Conservation (phyloP, 768 basidiomycete genomes). For the Pilatotrama ljubarskyi region DNA sequence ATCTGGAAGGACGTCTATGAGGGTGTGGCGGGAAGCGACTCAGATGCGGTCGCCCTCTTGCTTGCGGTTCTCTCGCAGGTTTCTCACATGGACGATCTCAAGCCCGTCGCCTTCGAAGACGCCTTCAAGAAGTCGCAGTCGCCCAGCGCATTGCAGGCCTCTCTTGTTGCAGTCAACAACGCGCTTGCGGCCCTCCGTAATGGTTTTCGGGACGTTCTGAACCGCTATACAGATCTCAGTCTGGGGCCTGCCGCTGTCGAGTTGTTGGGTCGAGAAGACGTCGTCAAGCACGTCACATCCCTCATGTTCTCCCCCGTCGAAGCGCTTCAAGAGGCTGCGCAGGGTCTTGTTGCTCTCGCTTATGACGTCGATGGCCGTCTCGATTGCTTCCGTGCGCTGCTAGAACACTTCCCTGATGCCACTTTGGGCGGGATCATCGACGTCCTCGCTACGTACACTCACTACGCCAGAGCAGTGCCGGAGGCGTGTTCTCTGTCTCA, state of each 20-base stretch:
- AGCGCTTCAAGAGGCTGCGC: slow-evolving; percentile 70
- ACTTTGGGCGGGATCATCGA: slow-evolving; percentile 69
- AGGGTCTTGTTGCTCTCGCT: slow-evolving; percentile 78
- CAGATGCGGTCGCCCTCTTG: slow-evolving; percentile 56
- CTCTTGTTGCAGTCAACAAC: slow-evolving; percentile 60
- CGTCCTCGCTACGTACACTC: slow-evolving; percentile 67
- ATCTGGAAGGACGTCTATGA: slow-evolving; percentile 74
- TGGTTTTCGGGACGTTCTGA: slow-evolving; percentile 63
- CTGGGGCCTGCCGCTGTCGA: slow-evolving; percentile 50
- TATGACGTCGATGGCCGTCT: slow-evolving; percentile 88
- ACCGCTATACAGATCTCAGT: slow-evolving; percentile 64
- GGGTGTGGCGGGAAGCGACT: slow-evolving; percentile 56
- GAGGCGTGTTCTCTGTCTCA: slow-evolving; percentile 91
- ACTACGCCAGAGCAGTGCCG: slow-evolving; percentile 60
- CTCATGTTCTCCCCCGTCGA: slow-evolving; percentile 84
- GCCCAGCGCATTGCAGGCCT: slow-evolving; percentile 24
- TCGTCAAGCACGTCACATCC: slow-evolving; percentile 59
- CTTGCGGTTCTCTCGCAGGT: slow-evolving; percentile 57
- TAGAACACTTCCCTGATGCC: slow-evolving; percentile 63
- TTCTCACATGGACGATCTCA: slow-evolving; percentile 68
- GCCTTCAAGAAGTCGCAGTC: slow-evolving; percentile 34
- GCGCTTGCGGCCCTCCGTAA: slow-evolving; percentile 57
- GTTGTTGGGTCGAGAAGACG: slow-evolving; percentile 55
- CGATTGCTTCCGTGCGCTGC: slow-evolving; percentile 82
- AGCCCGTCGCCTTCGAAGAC: slow-evolving; percentile 48